Evolutionary conservation across 2,329 filamentous ascomycete species (phyloP).

Genomic region (Orbilia oligospora): DNA sequence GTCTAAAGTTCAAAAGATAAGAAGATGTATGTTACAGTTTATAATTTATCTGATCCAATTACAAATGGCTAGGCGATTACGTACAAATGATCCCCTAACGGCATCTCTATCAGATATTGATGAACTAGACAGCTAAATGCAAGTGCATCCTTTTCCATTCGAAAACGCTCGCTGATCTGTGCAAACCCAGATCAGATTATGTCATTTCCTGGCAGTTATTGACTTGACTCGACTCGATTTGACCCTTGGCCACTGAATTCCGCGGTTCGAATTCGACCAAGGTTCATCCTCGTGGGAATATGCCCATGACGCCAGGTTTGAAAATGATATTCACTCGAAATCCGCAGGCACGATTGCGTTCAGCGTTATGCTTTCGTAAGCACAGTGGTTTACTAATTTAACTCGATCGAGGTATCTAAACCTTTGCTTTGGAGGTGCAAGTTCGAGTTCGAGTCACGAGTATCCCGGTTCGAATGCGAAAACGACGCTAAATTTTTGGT

Average conservation of each 20-base stretch:
- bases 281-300: not conserved
- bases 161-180: constrained; percentile 24
- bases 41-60: constrained; percentile 34
- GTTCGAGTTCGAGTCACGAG: not conserved
- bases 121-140: constrained; percentile 1
- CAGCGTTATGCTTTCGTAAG: constrained; percentile 17
- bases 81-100: constrained; percentile 34
- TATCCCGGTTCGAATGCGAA: constrained; percentile 13
- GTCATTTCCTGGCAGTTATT: constrained; percentile 26
- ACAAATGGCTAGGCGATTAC: constrained; percentile 44
- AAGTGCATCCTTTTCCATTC: constrained; percentile 3
- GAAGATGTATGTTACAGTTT: not conserved
- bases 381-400: constrained; percentile 3
- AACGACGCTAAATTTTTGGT: not conserved
- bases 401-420: constrained; percentile 1
- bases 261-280: constrained; percentile 26
- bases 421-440: not conserved
- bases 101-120: constrained; percentile 8
- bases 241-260: constrained; percentile 13
- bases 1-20: constrained; percentile 15
- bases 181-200: constrained; percentile 32
- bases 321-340: constrained; percentile 15
- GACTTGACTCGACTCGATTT: no score
- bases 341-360: constrained; percentile 11
- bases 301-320: constrained; percentile 7